Evolutionary conservation across 2,329 filamentous ascomycete genomes (phyloP), one percentile per base, ranked within the genome.

Genomic region (Berkeleyomyces basicola): DNA sequence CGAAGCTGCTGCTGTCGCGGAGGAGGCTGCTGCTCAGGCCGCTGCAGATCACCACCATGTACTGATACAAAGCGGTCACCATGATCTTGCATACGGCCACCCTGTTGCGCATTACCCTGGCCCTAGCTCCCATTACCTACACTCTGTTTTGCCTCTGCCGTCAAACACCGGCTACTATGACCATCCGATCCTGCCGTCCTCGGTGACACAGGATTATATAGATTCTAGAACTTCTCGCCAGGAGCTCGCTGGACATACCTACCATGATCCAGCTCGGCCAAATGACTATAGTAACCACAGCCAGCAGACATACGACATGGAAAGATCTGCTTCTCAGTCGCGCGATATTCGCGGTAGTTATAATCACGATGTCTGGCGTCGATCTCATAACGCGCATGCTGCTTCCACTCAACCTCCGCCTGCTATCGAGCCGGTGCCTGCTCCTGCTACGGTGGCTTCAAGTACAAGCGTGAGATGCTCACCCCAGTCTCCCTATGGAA

Each of bases 1-100:
- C 51, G 86, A 85, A 16, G 66, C 64, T n/a, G 65, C 66, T 7
- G 46, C 57, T 5, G 83, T 87, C 10, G 86, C 67, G 82, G 88
- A 59, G 39, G 76, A 79, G 80, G 70, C 82, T 9, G 62, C 39
- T 7, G 63, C 59, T 7, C 58, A 53, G 31, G 59, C 61, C 33
- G 59, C 59, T 16, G 57, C 57, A 14, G 46, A 60, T 33, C 59
- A 64, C 7, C 60, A 78, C 68, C 82, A 81, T 58, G 81, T 81
- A 65, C 69, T 83, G 61, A 77, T 87, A 61, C 81, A 83, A 61
- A 79, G 86, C 61, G 83, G 86, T 39, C 89, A 93, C 70, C 85
- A 87, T 61, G 88, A 95, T 74, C 90, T 96, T 70, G 87, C 95
- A 63, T 96, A 96, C 75, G 89, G 84, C 75, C 90, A 87, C 72